phyloP scores from a whole-genome alignment of 169 alveolate genomes.

The Babesia bovis region DNA sequence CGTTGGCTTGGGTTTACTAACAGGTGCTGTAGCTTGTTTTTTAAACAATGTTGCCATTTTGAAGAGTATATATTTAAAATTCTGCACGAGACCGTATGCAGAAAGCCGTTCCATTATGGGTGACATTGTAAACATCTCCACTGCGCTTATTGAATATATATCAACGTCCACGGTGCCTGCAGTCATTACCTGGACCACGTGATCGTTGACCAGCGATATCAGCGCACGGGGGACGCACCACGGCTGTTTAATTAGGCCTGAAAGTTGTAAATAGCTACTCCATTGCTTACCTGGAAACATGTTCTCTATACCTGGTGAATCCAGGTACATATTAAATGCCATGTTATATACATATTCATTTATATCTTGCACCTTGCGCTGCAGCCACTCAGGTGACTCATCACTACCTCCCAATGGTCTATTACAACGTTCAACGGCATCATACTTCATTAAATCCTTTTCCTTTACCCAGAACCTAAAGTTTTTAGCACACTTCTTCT shows the following conservation, averaged over 20 bases:
- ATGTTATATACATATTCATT: slow-evolving; percentile 64
- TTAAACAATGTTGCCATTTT: slow-evolving; percentile 15
- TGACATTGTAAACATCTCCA: slow-evolving; percentile 4
- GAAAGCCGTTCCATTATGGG: slow-evolving; percentile 28
- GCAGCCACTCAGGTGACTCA: slow-evolving; percentile 23
- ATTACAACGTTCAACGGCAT: slow-evolving; percentile 8
- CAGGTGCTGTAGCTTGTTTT: neutral
- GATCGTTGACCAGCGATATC: slow-evolving; percentile 12
- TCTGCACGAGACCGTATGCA: slow-evolving; percentile 34
- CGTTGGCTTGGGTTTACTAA: neutral
- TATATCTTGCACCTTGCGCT: slow-evolving; percentile 34
- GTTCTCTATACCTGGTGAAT: neutral
- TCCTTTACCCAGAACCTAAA: slow-evolving; percentile 70
- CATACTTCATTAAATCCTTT: slow-evolving; percentile 59
- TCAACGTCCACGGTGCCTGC: neutral
- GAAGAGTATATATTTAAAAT: slow-evolving; percentile 46
- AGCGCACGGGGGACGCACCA: slow-evolving; percentile 52
- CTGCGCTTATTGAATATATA: neutral
- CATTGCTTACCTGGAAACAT: slow-evolving; percentile 14
- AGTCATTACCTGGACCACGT: slow-evolving; percentile 5
- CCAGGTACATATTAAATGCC: slow-evolving; percentile 16
- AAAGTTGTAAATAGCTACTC: neutral
- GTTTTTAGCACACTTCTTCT: slow-evolving; percentile 47
- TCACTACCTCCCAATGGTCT: neutral
- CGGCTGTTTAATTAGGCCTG: slow-evolving; percentile 24